Conservation (phyloP, 2,329 filamentous ascomycete genomes). For the Herpotrichia juniperi region DNA sequence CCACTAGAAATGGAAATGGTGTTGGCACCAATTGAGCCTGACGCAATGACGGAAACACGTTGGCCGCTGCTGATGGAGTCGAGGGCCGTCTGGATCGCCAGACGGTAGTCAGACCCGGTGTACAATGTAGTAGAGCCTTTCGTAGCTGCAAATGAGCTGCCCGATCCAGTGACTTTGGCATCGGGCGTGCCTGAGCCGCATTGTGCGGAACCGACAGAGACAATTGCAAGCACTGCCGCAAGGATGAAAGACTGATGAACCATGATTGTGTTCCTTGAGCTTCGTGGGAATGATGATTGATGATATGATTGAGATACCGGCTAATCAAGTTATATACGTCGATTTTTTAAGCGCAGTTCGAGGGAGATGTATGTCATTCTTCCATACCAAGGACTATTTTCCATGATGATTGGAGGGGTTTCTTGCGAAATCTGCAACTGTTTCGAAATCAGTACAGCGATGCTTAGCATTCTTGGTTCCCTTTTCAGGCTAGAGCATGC, state of each 20-base stretch:
- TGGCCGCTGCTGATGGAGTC: constrained; percentile 60
- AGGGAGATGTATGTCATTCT: no score
- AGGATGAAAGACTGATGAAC: constrained; percentile 43
- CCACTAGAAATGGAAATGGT: constrained; percentile 59
- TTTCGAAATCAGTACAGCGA: background rate
- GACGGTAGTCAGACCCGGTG: constrained; percentile 59
- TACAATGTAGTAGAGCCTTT: constrained; percentile 56
- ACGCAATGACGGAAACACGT: constrained; percentile 61
- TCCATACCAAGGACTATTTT: background rate
- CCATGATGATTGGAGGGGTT: background rate
- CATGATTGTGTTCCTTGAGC: constrained; percentile 39
- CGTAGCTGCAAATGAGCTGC: constrained; percentile 53
- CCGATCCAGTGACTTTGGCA: constrained; percentile 56
- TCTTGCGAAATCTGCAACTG: background rate
- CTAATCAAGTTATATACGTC: background rate
- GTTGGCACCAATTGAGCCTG: constrained; percentile 61
- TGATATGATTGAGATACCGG: background rate
- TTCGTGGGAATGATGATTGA: background rate
- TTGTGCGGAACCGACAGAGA: constrained; percentile 48
- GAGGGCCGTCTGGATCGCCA: constrained; percentile 61
- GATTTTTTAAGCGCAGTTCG: no score
- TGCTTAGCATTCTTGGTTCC: background rate
- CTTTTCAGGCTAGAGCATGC: background rate
- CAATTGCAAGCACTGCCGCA: constrained; percentile 51
- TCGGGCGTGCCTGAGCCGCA: constrained; percentile 57